Conservation (phyloP, 305 asterid species). For the Fraxinus angustifolia region DNA sequence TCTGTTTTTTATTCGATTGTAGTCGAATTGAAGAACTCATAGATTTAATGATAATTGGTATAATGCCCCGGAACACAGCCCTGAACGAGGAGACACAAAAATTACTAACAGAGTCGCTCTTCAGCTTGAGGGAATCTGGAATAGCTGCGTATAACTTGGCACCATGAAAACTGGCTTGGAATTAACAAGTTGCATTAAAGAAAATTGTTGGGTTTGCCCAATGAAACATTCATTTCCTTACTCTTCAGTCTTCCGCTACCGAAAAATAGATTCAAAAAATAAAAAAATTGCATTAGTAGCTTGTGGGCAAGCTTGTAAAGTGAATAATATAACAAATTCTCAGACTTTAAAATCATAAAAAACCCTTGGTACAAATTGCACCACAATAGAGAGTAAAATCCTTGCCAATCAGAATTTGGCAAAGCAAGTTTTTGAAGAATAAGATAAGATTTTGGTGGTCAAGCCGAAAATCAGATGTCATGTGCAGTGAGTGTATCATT, state of each 20-base stretch:
- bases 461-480: not conserved
- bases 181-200: conserved; percentile 23
- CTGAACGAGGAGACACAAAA: too few relatives aligned
- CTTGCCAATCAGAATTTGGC: not conserved
- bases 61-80: too few relatives aligned
- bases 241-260: conserved; percentile 17
- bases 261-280: not conserved
- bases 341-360: too few relatives aligned
- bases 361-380: too few relatives aligned
- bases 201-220: conserved; percentile 19
- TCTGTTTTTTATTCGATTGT: too few relatives aligned
- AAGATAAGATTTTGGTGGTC: not conserved
- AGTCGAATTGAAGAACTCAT: too few relatives aligned
- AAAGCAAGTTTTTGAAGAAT: not conserved
- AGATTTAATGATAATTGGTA: too few relatives aligned
- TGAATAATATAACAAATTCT: not conserved
- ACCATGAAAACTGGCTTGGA: not conserved
- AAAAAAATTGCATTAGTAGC: not conserved
- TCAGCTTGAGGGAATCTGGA: conserved; percentile 7
- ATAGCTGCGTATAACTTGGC: conserved; percentile 18
- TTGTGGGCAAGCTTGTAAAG: conserved; percentile 13
- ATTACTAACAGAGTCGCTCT: too few relatives aligned
- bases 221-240: conserved; percentile 32
- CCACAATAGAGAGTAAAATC: too few relatives aligned
- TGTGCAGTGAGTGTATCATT: not conserved